Conservation (phyloP, 495 filamentous ascomycete species). For the Daldinia loculata region DNA sequence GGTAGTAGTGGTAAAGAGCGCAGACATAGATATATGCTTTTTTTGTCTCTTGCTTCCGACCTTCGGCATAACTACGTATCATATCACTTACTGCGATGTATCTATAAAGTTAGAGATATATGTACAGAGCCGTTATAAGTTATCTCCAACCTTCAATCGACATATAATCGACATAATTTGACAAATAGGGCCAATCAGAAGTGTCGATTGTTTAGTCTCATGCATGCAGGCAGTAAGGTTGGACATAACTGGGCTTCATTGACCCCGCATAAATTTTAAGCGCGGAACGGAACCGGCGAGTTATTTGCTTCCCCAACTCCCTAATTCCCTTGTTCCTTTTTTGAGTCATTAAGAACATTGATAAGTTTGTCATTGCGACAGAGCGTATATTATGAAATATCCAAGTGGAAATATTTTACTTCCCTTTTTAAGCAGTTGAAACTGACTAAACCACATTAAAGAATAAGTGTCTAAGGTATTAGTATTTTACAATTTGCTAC, state of each 20-base stretch:
- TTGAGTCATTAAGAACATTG: too few relatives aligned
- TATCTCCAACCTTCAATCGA: conserved; percentile 15
- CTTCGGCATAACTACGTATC: too few relatives aligned
- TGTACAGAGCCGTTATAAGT: background rate
- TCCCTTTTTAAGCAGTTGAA: too few relatives aligned
- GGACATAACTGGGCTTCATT: background rate
- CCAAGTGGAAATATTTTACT: too few relatives aligned
- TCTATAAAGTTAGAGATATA: background rate
- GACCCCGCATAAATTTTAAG: conserved; percentile 12
- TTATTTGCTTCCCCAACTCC: conserved; percentile 3
- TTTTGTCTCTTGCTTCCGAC: too few relatives aligned
- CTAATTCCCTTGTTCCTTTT: background rate
- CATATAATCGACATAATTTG: conserved; percentile 8
- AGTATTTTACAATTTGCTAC: too few relatives aligned
- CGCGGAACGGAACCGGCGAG: conserved; percentile 21
- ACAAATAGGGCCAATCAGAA: conserved; percentile 21
- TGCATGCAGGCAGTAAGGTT: conserved; percentile 20
- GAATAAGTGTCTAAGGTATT: too few relatives aligned
- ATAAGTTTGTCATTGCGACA: too few relatives aligned
- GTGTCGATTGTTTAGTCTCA: conserved; percentile 15
- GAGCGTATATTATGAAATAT: too few relatives aligned
- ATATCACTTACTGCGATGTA: background rate
- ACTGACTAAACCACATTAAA: too few relatives aligned
- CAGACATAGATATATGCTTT: too few relatives aligned
- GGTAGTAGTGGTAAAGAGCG: background rate